Conservation (phyloP, 495 filamentous ascomycete species). For the Amniculicola lignicola region DNA sequence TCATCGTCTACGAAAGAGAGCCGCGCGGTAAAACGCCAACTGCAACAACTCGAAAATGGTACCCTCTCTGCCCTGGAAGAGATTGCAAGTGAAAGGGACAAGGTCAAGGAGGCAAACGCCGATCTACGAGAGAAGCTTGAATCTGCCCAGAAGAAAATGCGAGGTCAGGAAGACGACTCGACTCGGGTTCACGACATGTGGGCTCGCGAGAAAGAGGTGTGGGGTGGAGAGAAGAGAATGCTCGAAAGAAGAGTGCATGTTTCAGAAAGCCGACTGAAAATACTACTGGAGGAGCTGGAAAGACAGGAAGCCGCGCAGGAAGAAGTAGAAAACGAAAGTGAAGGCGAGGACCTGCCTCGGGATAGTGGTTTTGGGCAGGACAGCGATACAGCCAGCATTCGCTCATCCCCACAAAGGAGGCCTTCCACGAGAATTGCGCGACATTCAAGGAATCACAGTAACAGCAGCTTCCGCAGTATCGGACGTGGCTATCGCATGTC, state of each 20-base stretch:
- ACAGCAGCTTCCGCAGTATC: constrained; percentile 56
- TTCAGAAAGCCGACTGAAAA: constrained; percentile 78
- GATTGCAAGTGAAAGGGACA: constrained; percentile 80
- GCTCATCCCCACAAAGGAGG: constrained; percentile 54
- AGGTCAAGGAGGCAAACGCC: constrained; percentile 66
- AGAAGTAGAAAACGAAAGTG: constrained; percentile 45
- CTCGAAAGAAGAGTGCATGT: constrained; percentile 82
- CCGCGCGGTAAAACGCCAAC: constrained; percentile 76
- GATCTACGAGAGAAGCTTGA: constrained; percentile 82
- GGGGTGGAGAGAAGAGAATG: constrained; percentile 75
- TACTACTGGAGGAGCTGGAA: constrained; percentile 78
- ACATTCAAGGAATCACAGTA: constrained; percentile 57
- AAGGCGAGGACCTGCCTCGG: constrained; percentile 51
- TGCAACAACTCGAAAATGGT: constrained; percentile 81
- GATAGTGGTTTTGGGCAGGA: constrained; percentile 49
- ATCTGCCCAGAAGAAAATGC: constrained; percentile 68
- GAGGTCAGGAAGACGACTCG: constrained; percentile 78
- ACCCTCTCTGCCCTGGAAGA: constrained; percentile 78
- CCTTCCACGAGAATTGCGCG: constrained; percentile 54
- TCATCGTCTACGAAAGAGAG: constrained; percentile 66
- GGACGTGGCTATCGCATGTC: constrained; percentile 60
- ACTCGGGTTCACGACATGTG: constrained; percentile 71
- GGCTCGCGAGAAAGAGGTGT: constrained; percentile 75
- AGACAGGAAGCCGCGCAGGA: constrained; percentile 63
- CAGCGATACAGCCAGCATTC: constrained; percentile 73